These are phyloP conservation scores for Alternaria infectoria DNA, from an alignment of 2,329 filamentous ascomycete genomes.

Conservation along the genomic window DNA sequence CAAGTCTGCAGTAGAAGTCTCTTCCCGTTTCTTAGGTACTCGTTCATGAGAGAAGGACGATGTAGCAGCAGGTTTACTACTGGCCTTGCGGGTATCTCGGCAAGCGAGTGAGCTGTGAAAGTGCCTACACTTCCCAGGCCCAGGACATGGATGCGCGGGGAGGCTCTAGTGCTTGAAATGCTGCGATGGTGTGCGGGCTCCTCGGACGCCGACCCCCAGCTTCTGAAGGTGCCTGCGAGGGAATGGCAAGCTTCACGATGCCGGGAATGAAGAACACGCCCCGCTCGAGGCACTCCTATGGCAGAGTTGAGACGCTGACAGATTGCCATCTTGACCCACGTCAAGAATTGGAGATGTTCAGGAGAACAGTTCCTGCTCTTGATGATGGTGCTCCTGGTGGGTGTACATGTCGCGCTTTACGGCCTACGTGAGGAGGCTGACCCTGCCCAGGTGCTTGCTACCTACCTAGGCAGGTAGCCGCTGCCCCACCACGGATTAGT, in stretches of 20 bases:
- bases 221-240: background rate
- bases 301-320: background rate
- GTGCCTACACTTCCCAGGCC: conserved; percentile 3
- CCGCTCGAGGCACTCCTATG: background rate
- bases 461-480: background rate
- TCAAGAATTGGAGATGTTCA: background rate
- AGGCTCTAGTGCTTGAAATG: background rate
- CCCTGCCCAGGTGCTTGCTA: background rate
- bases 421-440: background rate
- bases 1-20: conserved; percentile 1
- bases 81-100: conserved; percentile 4
- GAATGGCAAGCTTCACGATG: background rate
- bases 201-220: background rate
- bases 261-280: background rate
- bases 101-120: conserved; percentile 12
- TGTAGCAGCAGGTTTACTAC: conserved; percentile 5
- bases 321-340: background rate
- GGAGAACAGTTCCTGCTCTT: background rate
- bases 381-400: background rate
- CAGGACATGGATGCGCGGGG: conserved; percentile 8
- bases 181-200: background rate
- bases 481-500: background rate
- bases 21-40: background rate
- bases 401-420: background rate
- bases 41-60: conserved; percentile 2